Conservation (phyloP, 2,329 filamentous ascomycete genomes). For the Aspergillus cejpii region DNA sequence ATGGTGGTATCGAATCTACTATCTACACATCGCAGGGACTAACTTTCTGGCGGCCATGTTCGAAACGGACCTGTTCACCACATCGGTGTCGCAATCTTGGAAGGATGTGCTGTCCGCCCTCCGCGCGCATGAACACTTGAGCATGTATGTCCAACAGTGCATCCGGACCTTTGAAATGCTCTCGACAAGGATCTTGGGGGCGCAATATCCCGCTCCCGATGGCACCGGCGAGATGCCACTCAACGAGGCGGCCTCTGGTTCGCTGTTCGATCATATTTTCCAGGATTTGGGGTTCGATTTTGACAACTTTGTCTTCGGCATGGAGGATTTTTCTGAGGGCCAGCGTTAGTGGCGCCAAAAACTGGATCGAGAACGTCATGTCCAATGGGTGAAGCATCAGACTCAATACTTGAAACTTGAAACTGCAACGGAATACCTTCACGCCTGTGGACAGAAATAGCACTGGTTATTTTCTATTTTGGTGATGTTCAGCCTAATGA, state of each 20-base stretch:
- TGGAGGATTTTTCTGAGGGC: neutral
- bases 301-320: neutral
- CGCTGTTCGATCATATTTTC: neutral
- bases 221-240: neutral
- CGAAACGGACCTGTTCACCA: constrained; percentile 19
- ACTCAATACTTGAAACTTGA: no score
- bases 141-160: neutral
- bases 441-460: neutral
- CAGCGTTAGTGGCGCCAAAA: no score
- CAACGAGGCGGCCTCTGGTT: neutral
- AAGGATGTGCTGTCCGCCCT: constrained; percentile 12
- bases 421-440: no score
- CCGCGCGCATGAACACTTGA: neutral
- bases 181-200: neutral
- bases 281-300: neutral
- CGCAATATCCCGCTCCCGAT: neutral
- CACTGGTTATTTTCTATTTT: neutral
- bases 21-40: constrained; percentile 16
- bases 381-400: no score
- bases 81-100: constrained; percentile 24
- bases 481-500: neutral
- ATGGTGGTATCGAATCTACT: constrained; percentile 19
- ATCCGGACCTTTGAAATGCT: neutral
- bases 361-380: no score
- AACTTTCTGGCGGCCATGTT: constrained; percentile 21